Conservation (phyloP, 441 rosid genomes). For the Biscutella auriculata region DNA sequence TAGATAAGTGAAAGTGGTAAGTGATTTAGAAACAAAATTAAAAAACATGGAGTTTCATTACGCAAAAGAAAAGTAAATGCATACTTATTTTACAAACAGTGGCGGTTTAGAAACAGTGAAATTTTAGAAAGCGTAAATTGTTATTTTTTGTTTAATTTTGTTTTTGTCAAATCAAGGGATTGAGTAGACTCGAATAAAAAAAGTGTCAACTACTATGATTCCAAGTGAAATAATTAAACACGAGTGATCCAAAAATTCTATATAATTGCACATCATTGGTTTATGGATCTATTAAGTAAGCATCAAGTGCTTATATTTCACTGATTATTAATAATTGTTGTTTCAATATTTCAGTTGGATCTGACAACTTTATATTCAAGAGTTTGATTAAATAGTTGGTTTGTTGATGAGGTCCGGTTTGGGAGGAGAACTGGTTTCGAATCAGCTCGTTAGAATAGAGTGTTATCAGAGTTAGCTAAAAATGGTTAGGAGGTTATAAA, state of each 20-base stretch:
- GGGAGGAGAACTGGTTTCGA: neutral
- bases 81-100: no score
- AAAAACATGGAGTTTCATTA: no score
- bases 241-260: neutral
- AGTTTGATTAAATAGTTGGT: neutral
- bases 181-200: neutral
- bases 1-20: no score
- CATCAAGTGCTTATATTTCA: neutral
- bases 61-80: no score
- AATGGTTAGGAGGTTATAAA: neutral
- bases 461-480: neutral
- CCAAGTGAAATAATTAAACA: neutral
- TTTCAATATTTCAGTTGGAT: neutral
- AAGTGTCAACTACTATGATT: neutral
- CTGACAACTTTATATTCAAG: neutral
- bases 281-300: neutral
- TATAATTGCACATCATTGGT: neutral
- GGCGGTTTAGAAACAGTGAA: no score
- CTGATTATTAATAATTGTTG: neutral
- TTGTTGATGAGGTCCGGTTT: neutral
- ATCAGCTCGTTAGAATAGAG: neutral
- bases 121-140: no score
- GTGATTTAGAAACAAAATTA: no score
- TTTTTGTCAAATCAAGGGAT: neutral
- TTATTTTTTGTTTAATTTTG: no score